Evolutionary conservation across 1,139 yeast species (phyloP).

Genomic region (Pichia sp.): DNA sequence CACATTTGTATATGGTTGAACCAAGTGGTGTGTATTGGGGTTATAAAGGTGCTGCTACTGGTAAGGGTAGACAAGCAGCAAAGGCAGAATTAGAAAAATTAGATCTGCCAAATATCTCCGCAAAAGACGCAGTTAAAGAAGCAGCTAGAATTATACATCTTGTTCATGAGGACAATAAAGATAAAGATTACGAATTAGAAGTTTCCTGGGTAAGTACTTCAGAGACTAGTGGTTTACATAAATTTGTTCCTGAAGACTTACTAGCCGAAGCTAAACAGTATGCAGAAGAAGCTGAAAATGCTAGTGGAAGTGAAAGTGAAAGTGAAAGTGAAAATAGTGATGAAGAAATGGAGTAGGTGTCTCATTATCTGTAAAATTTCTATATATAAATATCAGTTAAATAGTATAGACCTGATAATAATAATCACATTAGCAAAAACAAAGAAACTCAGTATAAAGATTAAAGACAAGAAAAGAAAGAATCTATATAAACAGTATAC

Average conservation of each 20-base stretch:
- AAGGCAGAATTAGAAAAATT: slow-evolving; percentile 92
- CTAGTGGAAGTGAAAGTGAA: slow-evolving; percentile 43
- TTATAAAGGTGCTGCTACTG: slow-evolving; percentile 93
- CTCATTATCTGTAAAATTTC: neutral
- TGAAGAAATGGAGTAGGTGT: slow-evolving; percentile 35
- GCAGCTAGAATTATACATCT: slow-evolving; percentile 90
- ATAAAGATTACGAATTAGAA: slow-evolving; percentile 93
- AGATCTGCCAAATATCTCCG: slow-evolving; percentile 61
- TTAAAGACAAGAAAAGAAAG: neutral
- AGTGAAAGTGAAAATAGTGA: slow-evolving; percentile 46
- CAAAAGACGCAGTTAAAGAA: slow-evolving; percentile 78
- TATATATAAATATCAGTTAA: neutral
- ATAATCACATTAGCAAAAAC: neutral
- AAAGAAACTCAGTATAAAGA: neutral
- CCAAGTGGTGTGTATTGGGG: slow-evolving; percentile 99
- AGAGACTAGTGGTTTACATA: slow-evolving; percentile 78
- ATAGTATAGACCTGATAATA: neutral
- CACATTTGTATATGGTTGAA: slow-evolving; percentile 93
- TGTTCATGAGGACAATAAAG: slow-evolving; percentile 97
- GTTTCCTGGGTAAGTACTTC: slow-evolving; percentile 76
- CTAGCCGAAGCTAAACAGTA: slow-evolving; percentile 74
- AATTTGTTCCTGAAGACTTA: slow-evolving; percentile 69
- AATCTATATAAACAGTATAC: neutral
- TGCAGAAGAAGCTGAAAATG: slow-evolving; percentile 67
- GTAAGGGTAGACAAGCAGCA: slow-evolving; percentile 96